Evolutionary conservation across 768 basidiomycete species (phyloP).

Genomic region (Russula foetens): DNA sequence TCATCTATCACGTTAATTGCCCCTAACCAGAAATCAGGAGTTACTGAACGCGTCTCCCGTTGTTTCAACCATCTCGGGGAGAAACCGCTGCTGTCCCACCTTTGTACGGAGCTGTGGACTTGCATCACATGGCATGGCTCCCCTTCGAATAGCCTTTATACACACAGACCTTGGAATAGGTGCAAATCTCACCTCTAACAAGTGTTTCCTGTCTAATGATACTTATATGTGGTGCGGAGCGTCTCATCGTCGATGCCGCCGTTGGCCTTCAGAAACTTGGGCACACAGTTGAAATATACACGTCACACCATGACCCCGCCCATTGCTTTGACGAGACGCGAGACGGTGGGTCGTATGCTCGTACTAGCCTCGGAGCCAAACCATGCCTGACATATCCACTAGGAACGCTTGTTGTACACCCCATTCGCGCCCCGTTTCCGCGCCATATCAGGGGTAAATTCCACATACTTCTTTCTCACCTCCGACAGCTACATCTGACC

Average conservation of each 20-base stretch:
- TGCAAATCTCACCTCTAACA: slow-evolving; percentile 25
- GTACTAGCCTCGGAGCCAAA: background rate
- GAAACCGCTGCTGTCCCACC: too few relatives aligned
- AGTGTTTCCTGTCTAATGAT: background rate
- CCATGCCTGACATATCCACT: background rate
- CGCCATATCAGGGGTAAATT: slow-evolving; percentile 72
- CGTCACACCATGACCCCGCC: slow-evolving; percentile 80
- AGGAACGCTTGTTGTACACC: slow-evolving; percentile 78
- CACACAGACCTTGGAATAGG: slow-evolving; percentile 96
- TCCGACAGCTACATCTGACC: slow-evolving; percentile 80
- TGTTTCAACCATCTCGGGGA: too few relatives aligned
- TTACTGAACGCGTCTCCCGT: too few relatives aligned
- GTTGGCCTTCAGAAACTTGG: slow-evolving; percentile 79
- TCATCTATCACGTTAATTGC: too few relatives aligned
- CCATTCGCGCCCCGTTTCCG: slow-evolving; percentile 70
- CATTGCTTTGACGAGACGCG: slow-evolving; percentile 93
- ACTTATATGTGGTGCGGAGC: slow-evolving; percentile 80
- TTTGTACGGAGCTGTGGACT: background rate
- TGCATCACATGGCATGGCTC: background rate
- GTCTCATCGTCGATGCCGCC: slow-evolving; percentile 92
- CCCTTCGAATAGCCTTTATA: slow-evolving; percentile 65
- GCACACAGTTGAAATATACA: slow-evolving; percentile 83
- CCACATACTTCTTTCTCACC: slow-evolving; percentile 84
- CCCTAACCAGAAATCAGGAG: too few relatives aligned
- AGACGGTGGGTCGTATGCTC: slow-evolving; percentile 50